Evolutionary conservation across 257 asterid species (phyloP).

Genomic region (Primulina huaijiensis): DNA sequence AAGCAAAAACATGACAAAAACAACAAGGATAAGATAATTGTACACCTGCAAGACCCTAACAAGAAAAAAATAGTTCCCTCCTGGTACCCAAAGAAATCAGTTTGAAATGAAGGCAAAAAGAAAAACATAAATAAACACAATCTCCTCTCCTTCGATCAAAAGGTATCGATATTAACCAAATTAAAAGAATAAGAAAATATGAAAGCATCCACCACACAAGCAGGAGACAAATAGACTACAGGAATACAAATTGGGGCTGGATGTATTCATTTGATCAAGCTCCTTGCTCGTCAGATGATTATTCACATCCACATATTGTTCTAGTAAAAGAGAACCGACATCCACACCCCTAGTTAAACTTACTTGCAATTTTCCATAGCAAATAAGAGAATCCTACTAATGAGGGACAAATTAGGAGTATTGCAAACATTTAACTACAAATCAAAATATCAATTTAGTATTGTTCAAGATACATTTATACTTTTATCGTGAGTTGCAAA

Average conservation of each 20-base stretch:
- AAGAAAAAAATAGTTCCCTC: neutral
- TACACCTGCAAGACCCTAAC: neutral
- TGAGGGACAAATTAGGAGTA: slow-evolving; percentile 26
- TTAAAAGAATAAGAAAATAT: neutral
- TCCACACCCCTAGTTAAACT: slow-evolving; percentile 64
- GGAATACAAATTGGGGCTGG: slow-evolving; percentile 25
- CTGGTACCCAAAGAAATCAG: slow-evolving; percentile 2
- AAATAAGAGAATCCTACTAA: slow-evolving; percentile 72
- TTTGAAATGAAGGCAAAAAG: slow-evolving; percentile 5
- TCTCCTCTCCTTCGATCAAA: neutral
- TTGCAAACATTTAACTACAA: slow-evolving; percentile 13
- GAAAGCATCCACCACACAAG: neutral
- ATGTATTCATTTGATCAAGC: slow-evolving; percentile 74
- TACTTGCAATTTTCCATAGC: slow-evolving; percentile 71
- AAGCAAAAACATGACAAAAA: slow-evolving; percentile 4
- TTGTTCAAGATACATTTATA: slow-evolving; percentile 57
- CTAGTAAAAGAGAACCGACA: slow-evolving; percentile 66
- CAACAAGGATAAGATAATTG: slow-evolving; percentile 5
- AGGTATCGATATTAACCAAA: neutral
- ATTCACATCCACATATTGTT: slow-evolving; percentile 53
- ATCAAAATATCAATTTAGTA: slow-evolving; percentile 15
- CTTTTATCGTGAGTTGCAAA: slow-evolving; percentile 65
- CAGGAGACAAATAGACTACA: neutral
- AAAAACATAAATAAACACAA: neutral
- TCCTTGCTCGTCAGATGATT: slow-evolving; percentile 62